These are phyloP conservation scores for Aphanoascus verrucosus DNA, from an alignment of 2,329 filamentous ascomycete species.

Conservation along the genomic window DNA sequence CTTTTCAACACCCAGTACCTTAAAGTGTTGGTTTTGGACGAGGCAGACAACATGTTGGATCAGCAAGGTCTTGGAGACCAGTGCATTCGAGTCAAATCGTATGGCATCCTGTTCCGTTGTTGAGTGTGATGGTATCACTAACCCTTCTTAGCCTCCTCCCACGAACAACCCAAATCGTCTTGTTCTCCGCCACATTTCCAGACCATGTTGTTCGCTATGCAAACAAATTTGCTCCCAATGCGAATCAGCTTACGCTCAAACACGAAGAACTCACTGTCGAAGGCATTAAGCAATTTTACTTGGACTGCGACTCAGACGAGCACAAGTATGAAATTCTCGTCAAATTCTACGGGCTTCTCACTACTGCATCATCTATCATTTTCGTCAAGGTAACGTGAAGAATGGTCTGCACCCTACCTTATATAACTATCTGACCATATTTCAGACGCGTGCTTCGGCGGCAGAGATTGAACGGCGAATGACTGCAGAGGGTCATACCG, in stretches of 20 bases:
- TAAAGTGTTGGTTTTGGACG: constrained; percentile 80
- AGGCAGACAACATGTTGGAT: constrained; percentile 98
- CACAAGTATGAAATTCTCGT: constrained; percentile 83
- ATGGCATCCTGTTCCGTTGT: constrained; percentile 26
- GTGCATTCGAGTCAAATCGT: constrained; percentile 81
- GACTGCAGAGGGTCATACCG: constrained; percentile 78
- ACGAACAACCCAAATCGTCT: constrained; percentile 66
- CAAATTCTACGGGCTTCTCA: constrained; percentile 91
- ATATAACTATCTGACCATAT: neutral
- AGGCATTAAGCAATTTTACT: constrained; percentile 95
- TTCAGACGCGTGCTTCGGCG: constrained; percentile 72
- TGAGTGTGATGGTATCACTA: constrained; percentile 23
- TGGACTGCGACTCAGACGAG: constrained; percentile 73
- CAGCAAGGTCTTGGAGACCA: constrained; percentile 92
- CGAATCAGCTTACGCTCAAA: constrained; percentile 77
- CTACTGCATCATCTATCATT: constrained; percentile 93
- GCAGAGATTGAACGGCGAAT: constrained; percentile 76
- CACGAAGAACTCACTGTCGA: constrained; percentile 90
- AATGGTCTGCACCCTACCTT: neutral
- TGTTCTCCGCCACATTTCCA: constrained; percentile 94
- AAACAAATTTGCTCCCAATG: constrained; percentile 67
- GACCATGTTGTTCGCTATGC: constrained; percentile 77
- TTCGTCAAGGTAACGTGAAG: constrained; percentile 67
- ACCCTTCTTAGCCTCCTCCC: constrained; percentile 54
- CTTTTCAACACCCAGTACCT: constrained; percentile 62